phyloP scores from a whole-genome alignment of 257 asterid genomes.

The Solanum pimpinellifolium region DNA sequence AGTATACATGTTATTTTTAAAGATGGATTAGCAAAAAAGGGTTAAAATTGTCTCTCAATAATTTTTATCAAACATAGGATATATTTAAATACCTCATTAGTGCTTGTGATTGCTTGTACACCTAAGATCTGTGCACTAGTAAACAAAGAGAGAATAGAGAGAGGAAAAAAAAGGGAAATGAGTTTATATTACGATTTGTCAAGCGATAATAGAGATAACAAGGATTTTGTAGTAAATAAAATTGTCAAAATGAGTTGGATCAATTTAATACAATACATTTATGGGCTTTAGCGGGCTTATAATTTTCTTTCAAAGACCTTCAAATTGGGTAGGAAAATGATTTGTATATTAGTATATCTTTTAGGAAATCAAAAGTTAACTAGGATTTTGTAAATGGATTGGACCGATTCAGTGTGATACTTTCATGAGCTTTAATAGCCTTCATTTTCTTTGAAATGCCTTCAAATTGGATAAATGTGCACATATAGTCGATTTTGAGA shows the following conservation, averaged over 20 bases:
- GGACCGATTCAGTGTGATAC: neutral
- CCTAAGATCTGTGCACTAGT: neutral
- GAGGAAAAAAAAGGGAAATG: no score
- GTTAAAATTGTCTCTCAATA: neutral
- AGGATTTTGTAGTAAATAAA: neutral
- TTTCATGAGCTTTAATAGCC: neutral
- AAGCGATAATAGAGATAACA: no score
- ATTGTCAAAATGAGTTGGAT: no score
- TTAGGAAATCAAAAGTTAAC: neutral
- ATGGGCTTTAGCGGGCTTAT: no score
- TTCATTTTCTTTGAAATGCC: neutral
- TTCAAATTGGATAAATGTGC: neutral
- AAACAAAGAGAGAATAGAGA: neutral
- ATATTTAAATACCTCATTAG: no score
- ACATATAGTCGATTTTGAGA: neutral
- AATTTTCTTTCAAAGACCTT: no score
- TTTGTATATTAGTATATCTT: neutral
- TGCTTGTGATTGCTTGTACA: neutral
- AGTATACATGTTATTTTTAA: no score
- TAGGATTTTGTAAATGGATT: neutral
- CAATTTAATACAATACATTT: neutral
- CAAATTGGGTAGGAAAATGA: no score
- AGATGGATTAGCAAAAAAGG: no score
- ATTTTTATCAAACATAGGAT: neutral
- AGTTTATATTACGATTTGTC: no score